Evolutionary conservation across 1,284 basidiomycete genomes (phyloP).

Genomic region (Leccinum ponderosum): DNA sequence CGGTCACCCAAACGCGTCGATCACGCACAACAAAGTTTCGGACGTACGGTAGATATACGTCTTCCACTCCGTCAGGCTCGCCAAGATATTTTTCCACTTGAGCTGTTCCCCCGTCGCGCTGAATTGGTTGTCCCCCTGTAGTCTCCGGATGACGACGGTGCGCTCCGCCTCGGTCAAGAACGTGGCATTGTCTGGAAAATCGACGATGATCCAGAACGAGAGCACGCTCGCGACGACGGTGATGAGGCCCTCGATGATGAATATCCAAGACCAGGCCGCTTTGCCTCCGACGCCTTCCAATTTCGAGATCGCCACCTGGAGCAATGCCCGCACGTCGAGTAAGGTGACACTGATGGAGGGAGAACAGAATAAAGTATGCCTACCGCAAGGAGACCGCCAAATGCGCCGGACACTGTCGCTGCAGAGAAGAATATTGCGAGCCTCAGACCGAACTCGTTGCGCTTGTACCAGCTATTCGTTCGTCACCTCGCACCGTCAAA

Average conservation of each 20-base stretch:
- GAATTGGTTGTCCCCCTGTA: slow-evolving; percentile 72
- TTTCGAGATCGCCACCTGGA: slow-evolving; percentile 64
- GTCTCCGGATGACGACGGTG: slow-evolving; percentile 62
- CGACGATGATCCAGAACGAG: slow-evolving; percentile 78
- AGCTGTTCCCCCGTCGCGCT: slow-evolving; percentile 71
- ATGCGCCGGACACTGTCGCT: slow-evolving; percentile 72
- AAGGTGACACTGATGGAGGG: not conserved
- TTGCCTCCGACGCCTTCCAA: slow-evolving; percentile 69
- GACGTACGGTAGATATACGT: slow-evolving; percentile 65
- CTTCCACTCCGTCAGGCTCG: slow-evolving; percentile 71
- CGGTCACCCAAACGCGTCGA: not conserved
- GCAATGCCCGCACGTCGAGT: not conserved
- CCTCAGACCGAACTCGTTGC: slow-evolving; percentile 66
- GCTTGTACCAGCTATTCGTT: slow-evolving; percentile 58
- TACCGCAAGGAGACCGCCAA: slow-evolving; percentile 68
- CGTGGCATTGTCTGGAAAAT: slow-evolving; percentile 80
- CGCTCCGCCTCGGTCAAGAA: slow-evolving; percentile 75
- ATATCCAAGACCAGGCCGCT: slow-evolving; percentile 71
- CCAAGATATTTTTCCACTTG: slow-evolving; percentile 58
- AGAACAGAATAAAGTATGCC: slow-evolving; percentile 16
- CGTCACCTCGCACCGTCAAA: not conserved
- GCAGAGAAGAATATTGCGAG: slow-evolving; percentile 76
- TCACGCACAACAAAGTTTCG: not conserved
- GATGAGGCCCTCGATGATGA: slow-evolving; percentile 64
- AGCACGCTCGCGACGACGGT: slow-evolving; percentile 63